Percentiles rank a stretch among this genome's conserved stretches.
These are phyloP conservation scores for Aspergillus sp. DNA, from an alignment of 2,329 filamentous ascomycete species.

Conservation along the genomic window DNA sequence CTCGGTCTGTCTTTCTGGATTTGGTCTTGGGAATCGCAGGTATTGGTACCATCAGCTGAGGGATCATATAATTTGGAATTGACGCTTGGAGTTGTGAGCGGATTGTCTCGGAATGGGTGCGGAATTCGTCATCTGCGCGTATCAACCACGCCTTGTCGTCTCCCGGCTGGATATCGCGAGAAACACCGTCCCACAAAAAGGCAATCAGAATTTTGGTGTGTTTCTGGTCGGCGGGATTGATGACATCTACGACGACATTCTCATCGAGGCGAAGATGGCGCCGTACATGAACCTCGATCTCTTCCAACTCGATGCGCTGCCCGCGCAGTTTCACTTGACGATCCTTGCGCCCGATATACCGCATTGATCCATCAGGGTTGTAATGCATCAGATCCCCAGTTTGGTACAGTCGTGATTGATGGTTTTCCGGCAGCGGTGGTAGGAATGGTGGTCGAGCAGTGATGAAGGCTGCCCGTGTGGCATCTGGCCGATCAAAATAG, in stretches of 20 bases:
- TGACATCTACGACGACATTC: conserved; percentile 5
- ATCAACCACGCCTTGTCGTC: too few relatives aligned
- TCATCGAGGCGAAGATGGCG: conserved; percentile 1
- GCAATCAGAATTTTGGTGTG: conserved; percentile 6
- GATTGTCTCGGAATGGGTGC: conserved; percentile 1
- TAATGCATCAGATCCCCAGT: conserved; percentile 31
- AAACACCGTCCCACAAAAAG: too few relatives aligned
- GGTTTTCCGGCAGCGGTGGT: neutral
- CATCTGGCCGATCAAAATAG: conserved; percentile 22
- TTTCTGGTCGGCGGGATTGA: conserved; percentile 3
- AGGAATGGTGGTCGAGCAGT: conserved; percentile 6
- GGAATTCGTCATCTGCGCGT: neutral
- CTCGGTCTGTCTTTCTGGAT: conserved; percentile 8
- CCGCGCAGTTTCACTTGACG: conserved; percentile 30
- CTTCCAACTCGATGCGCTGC: conserved; percentile 28
- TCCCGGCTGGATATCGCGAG: too few relatives aligned
- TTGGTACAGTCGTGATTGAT: conserved; percentile 25
- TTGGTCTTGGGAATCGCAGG: conserved; percentile 4
- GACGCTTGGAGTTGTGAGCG: neutral
- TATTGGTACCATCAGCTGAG: conserved; percentile 4
- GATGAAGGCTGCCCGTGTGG: conserved; percentile 20
- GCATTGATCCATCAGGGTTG: conserved; percentile 20
- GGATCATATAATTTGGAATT: conserved; percentile 9
- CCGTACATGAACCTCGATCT: conserved; percentile 21
- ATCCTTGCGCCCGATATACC: conserved; percentile 28